Percentiles rank a stretch among this genome's conserved stretches.
These are phyloP conservation scores for Stemphylium lycopersici DNA, from an alignment of 2,329 filamentous ascomycete genomes.

Conservation along the genomic window DNA sequence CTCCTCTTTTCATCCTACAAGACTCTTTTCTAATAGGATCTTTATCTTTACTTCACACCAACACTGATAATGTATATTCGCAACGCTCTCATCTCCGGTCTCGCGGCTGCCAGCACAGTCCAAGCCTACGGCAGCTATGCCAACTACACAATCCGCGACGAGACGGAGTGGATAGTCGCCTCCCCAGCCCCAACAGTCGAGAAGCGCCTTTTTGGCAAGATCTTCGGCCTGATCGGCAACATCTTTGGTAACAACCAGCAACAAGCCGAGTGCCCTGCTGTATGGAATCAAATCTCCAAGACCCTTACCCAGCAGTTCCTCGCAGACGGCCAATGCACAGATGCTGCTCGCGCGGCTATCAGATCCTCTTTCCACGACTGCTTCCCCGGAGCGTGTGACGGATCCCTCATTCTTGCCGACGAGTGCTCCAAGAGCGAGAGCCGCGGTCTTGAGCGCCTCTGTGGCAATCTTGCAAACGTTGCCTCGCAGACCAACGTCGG, in stretches of 20 bases:
- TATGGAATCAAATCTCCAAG: slow-evolving; percentile 43
- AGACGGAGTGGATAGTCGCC: slow-evolving; percentile 17
- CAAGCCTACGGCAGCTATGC: slow-evolving; percentile 34
- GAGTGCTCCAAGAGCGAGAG: slow-evolving; percentile 50
- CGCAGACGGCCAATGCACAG: slow-evolving; percentile 43
- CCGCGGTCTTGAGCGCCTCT: slow-evolving; percentile 53
- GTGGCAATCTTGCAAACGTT: slow-evolving; percentile 48
- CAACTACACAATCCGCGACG: slow-evolving; percentile 25
- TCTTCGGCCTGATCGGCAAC: slow-evolving; percentile 13
- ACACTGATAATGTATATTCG: slow-evolving; percentile 44
- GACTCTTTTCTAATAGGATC: slow-evolving; percentile 14
- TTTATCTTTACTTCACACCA: background rate
- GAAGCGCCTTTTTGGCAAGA: slow-evolving; percentile 23
- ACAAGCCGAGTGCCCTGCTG: slow-evolving; percentile 32
- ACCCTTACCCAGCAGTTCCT: slow-evolving; percentile 43
- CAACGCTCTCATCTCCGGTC: slow-evolving; percentile 30
- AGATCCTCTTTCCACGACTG: slow-evolving; percentile 46
- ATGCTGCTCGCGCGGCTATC: slow-evolving; percentile 45
- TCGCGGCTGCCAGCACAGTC: slow-evolving; percentile 34
- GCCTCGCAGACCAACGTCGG: slow-evolving; percentile 49
- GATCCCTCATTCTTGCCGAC: slow-evolving; percentile 44
- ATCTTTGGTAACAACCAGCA: slow-evolving; percentile 13
- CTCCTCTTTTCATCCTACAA: background rate
- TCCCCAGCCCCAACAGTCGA: slow-evolving; percentile 8
- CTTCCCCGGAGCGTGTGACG: slow-evolving; percentile 47